phyloP scores from a whole-genome alignment of 352 stramenopile genomes.

The Globisporangium abappressorium region DNA sequence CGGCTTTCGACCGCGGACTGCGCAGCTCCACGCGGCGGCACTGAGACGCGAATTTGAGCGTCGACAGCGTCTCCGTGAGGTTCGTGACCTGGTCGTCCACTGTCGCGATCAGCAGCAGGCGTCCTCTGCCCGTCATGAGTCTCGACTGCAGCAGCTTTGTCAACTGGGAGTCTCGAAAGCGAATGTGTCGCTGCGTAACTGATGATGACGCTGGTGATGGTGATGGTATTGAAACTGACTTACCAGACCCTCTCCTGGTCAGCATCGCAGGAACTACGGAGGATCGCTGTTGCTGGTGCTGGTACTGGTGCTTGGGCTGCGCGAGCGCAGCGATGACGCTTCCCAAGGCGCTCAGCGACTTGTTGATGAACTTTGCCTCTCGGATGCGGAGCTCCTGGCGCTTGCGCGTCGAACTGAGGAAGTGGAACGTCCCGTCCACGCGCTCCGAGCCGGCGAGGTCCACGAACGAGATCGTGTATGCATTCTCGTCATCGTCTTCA shows the following conservation, averaged over 20 bases:
- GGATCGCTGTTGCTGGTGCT: not conserved
- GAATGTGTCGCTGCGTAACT: conserved; percentile 32
- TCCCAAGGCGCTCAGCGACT: conserved; percentile 62
- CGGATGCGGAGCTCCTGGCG: conserved; percentile 61
- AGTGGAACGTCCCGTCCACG: conserved; percentile 49
- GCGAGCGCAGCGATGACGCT: conserved; percentile 61
- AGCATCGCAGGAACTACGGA: not conserved
- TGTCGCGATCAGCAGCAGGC: conserved; percentile 58
- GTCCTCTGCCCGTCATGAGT: conserved; percentile 41
- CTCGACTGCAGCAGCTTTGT: conserved; percentile 65
- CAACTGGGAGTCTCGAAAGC: conserved; percentile 71
- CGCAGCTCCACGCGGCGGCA: conserved; percentile 60
- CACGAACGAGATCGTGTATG: conserved; percentile 61
- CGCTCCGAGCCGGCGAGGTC: conserved; percentile 71
- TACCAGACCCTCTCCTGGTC: conserved; percentile 4
- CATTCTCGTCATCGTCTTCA: conserved; percentile 8
- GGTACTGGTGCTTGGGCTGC: conserved; percentile 20
- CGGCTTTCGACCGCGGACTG: conserved; percentile 14
- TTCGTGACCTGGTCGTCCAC: conserved; percentile 53
- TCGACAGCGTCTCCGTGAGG: conserved; percentile 63
- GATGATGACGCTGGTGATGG: not conserved
- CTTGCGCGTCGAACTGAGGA: conserved; percentile 44
- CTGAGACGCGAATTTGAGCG: conserved; percentile 73
- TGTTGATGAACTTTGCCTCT: conserved; percentile 81
- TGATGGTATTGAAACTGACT: not conserved